These are phyloP conservation scores for Micractinium conductrix DNA, from an alignment of 139 green algal genomes.

Conservation along the genomic window DNA sequence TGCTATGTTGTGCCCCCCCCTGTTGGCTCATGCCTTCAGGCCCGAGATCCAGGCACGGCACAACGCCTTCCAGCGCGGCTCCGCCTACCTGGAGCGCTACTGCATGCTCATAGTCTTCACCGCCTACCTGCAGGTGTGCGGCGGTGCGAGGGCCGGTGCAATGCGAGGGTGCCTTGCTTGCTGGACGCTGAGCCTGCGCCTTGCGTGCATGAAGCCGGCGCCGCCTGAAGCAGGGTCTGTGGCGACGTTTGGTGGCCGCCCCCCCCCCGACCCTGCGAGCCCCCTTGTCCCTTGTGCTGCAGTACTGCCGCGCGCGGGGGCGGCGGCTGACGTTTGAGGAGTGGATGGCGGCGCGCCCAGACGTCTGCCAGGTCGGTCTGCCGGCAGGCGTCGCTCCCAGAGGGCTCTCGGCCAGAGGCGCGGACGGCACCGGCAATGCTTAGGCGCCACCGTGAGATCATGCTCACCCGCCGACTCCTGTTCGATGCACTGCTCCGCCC, in stretches of 20 bases:
- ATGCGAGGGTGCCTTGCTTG: too few relatives aligned
- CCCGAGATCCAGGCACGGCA: slow-evolving; percentile 73
- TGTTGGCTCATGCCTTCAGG: slow-evolving; percentile 27
- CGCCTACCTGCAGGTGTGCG: slow-evolving; percentile 70
- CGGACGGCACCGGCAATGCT: too few relatives aligned
- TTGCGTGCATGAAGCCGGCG: too few relatives aligned
- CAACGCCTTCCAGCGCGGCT: slow-evolving; percentile 82
- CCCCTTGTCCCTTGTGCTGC: neutral
- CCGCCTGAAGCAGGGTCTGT: too few relatives aligned
- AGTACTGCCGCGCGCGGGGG: slow-evolving; percentile 46
- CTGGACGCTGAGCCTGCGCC: too few relatives aligned
- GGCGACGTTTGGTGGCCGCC: too few relatives aligned
- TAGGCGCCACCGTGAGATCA: too few relatives aligned
- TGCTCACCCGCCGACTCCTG: too few relatives aligned
- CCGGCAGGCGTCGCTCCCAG: too few relatives aligned
- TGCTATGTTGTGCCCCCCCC: neutral
- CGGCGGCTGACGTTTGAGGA: slow-evolving; percentile 51
- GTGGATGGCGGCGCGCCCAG: slow-evolving; percentile 73
- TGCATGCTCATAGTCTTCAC: slow-evolving; percentile 90
- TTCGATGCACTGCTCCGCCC: neutral
- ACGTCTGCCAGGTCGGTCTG: slow-evolving; percentile 62
- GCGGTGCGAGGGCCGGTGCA: neutral
- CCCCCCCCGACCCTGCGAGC: too few relatives aligned
- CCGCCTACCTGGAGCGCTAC: slow-evolving; percentile 93
- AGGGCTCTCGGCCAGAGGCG: too few relatives aligned